Conservation (phyloP, 306 rosid species). For the Myrica gale region DNA sequence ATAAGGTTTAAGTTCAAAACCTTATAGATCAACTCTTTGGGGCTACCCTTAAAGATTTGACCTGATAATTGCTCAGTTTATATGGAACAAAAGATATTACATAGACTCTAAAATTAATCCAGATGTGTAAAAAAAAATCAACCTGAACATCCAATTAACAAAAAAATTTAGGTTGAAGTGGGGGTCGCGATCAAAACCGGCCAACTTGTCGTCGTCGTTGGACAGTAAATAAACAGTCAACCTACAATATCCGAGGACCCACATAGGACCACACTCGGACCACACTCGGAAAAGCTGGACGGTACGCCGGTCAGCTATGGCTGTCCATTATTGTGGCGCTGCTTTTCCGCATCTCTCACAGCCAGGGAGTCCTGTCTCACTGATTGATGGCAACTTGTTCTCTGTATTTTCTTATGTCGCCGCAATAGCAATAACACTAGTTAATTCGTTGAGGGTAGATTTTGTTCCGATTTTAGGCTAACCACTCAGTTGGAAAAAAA, state of each 20-base stretch:
- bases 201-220: background rate
- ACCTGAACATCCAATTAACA: no score
- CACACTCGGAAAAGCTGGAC: background rate
- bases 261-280: background rate
- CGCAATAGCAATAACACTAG: background rate
- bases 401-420: background rate
- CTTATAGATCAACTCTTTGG: no score
- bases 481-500: background rate
- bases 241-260: background rate
- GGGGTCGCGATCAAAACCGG: no score
- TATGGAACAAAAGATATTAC: no score
- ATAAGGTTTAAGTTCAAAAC: no score
- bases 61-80: no score
- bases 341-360: conserved; percentile 1
- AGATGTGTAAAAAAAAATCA: no score
- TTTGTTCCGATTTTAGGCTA: background rate
- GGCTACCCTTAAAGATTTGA: no score
- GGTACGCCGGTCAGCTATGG: conserved; percentile 16
- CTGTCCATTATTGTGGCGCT: background rate
- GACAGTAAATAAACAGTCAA: conserved; percentile 7
- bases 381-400: background rate
- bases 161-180: no score
- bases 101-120: no score
- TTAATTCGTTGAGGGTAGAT: background rate
- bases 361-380: background rate